Base-by-base conservation (phyloP, 306 rosid genomes). In the Abrus precatorius region DNA sequence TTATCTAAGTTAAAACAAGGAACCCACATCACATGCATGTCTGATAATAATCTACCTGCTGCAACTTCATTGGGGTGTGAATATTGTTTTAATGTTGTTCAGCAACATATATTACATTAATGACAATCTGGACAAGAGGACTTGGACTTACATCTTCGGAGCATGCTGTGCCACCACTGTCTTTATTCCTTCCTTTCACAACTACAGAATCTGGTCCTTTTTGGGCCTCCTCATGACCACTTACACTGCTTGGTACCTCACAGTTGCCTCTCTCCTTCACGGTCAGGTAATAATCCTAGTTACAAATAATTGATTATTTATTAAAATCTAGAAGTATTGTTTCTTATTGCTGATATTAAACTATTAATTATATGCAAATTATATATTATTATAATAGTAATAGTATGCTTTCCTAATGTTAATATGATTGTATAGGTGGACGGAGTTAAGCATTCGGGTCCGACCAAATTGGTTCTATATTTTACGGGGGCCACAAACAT, bases 401-500 rank as follows among this genome's bases (percentile, higher is more conserved):
- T n/a, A 13, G 3, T 66, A 59, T 69, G 60, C 0, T 57, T 50
- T 59, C 33, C 32, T 1, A 68, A 47, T 65, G 53, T 56, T 81
- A 47, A 56, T 74, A 27, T 69, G 67, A 34, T 45, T 30, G 38
- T 20, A 3, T 50, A 95, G 99, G 88, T 88, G 71, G 99, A 93
- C 61, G 99, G 99, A 41, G 99, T 95, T 9, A 85, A 90, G 88
- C 98, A 95, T 79, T 90, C 99, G 55, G 99, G 98, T 82, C 98
- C 99, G 13, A 69, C 90, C 76, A 95, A 89, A 87, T 27, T 95
- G 85, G 98, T 93, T 73, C 87, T 95, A 5, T 95, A 95, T 87
- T 95, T 95, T 87, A 95, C 99, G 0, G 99, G 99, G 88, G 92
- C 99, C 92, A 95, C 99, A 79, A 95, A 95, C 98, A 95, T 95